Evolutionary conservation across 108 stramenopile species (phyloP), one percentile per base, ranked within the genome.

Genomic region (Nitzschia sp.): DNA sequence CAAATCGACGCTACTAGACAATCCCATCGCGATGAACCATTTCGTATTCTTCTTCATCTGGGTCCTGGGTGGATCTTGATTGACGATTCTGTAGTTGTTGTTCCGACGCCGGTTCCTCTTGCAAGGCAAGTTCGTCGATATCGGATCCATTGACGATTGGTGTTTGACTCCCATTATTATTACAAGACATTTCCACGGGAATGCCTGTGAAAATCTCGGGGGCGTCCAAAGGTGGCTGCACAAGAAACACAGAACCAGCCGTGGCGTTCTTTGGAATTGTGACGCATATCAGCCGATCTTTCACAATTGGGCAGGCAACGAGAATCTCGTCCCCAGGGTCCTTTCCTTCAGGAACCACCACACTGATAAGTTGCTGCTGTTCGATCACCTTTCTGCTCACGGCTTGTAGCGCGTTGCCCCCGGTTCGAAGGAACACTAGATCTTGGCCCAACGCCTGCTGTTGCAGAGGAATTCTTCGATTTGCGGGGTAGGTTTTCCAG

Each of bases 371-470:
- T 5, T n/a, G 29, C 22, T 25, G 32, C 15, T 69, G 56, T 36
- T 58, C 68, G 5, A 58, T 19, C 3, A 69, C 11, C 2, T 53
- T 8, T 44, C 21, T 2, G 32, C 23, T 28, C 23, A 66, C 45
- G 9, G 65, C 65, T 25, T 54, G 50, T 8, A 66, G 34, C 15
- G 65, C 65, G 23, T 66, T 66, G 19, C 65, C 65, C 5, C 65
- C 65, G 22, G 65, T 66, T 29, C 46, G 21, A 19, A 66, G 15
- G 22, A 58, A 32, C n/a, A 69, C 45, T 9, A 31, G 26, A 21
- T 44, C 57, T 30, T 57, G 11, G 16, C 57, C 41, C 19, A 25
- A 21, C 8, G 13, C 34, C 32, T 5, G 3, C 34, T n/a, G 25
- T 25, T 33, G 11, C 15, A 38, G 23, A 3, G 48, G 19, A 8